Conservation (phyloP, 495 filamentous ascomycete genomes). For the Aspergillus avenaceus region DNA sequence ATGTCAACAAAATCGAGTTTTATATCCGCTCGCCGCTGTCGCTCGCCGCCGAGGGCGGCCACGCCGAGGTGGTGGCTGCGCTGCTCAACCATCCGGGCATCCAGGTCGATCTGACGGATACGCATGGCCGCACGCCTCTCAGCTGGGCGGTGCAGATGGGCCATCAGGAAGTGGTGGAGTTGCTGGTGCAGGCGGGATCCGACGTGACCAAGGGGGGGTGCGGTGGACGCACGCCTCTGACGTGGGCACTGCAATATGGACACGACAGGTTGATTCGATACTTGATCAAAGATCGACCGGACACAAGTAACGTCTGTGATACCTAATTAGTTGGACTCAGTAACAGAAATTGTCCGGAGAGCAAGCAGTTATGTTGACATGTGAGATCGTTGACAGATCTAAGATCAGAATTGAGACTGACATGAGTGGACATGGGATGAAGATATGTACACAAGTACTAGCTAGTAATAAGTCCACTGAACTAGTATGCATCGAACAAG, state of each 20-base stretch:
- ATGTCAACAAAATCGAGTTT: neutral
- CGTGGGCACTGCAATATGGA: slow-evolving; percentile 5
- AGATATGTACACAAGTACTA: too few relatives aligned
- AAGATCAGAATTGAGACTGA: too few relatives aligned
- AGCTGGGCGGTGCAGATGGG: neutral
- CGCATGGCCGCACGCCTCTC: neutral
- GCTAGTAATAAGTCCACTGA: too few relatives aligned
- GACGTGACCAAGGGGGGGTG: neutral
- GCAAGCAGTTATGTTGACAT: too few relatives aligned
- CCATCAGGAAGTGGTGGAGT: neutral
- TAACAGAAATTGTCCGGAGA: too few relatives aligned
- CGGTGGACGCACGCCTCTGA: neutral
- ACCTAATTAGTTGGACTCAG: too few relatives aligned
- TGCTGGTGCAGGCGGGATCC: neutral
- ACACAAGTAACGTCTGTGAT: too few relatives aligned
- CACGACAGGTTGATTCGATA: neutral
- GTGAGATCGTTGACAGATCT: too few relatives aligned
- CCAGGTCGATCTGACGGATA: neutral
- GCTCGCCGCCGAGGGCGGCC: neutral
- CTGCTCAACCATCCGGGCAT: neutral
- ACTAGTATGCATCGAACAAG: too few relatives aligned
- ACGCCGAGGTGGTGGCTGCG: neutral
- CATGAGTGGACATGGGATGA: too few relatives aligned
- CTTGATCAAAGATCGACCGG: too few relatives aligned
- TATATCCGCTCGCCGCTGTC: neutral